Conservation (phyloP, 306 rosid genomes). For the Medicago arabica region DNA sequence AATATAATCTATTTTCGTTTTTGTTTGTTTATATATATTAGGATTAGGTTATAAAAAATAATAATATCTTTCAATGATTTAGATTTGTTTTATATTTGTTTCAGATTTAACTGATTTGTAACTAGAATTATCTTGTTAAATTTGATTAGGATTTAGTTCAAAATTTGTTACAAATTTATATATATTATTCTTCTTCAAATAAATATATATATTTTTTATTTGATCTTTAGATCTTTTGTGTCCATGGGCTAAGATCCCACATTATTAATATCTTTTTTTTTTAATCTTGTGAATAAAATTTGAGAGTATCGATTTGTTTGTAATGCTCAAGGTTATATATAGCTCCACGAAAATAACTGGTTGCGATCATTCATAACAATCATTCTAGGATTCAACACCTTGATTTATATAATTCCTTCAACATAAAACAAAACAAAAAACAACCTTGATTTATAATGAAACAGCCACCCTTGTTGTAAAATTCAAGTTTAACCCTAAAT, state of each 20-base stretch:
- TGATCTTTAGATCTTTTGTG: background rate
- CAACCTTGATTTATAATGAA: background rate
- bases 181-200: no score
- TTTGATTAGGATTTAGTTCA: no score
- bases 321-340: background rate
- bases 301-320: background rate
- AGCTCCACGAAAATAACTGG: background rate
- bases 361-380: background rate
- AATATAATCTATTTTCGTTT: background rate
- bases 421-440: no score
- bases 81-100: no score
- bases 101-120: no score
- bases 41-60: no score
- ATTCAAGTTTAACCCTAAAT: no score
- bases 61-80: no score
- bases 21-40: background rate
- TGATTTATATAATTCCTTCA: no score
- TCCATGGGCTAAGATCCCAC: background rate
- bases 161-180: background rate
- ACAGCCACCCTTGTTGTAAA: background rate
- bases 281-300: background rate
- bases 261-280: background rate
- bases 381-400: no score
- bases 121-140: no score
- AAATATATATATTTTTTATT: no score